Conservation (phyloP, 805 yeast species). For the Candida takata region DNA sequence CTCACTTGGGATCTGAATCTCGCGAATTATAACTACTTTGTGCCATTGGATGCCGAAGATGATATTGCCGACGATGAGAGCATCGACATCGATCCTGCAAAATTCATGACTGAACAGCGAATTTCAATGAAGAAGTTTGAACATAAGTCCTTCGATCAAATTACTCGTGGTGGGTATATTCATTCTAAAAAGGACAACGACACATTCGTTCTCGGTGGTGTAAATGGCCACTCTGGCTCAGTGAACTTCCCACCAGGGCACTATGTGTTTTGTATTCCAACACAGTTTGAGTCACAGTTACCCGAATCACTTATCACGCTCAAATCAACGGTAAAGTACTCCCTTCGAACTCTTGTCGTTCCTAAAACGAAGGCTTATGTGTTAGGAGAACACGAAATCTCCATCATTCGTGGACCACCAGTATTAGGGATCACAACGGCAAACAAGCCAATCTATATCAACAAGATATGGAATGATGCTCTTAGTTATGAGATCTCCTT, state of each 20-base stretch:
- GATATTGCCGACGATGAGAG: slow-evolving; percentile 12
- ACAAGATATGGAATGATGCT: slow-evolving; percentile 67
- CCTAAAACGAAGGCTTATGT: slow-evolving; percentile 26
- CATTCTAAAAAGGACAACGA: slow-evolving; percentile 7
- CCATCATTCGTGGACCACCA: slow-evolving; percentile 36
- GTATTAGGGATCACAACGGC: slow-evolving; percentile 30
- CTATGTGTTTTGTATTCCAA: slow-evolving; percentile 61
- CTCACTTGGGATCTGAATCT: slow-evolving; percentile 39
- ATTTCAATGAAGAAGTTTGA: slow-evolving; percentile 10
- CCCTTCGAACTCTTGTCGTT: slow-evolving; percentile 28
- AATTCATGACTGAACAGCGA: slow-evolving; percentile 12
- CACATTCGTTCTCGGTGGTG: slow-evolving; percentile 13
- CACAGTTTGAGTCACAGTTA: slow-evolving; percentile 50
- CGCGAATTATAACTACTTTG: slow-evolving; percentile 37
- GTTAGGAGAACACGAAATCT: slow-evolving; percentile 28
- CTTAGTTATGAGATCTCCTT: slow-evolving; percentile 65
- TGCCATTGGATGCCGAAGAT: slow-evolving; percentile 22
- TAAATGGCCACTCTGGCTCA: slow-evolving; percentile 8
- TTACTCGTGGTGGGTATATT: slow-evolving; percentile 14
- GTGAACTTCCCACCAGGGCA: slow-evolving; percentile 49
- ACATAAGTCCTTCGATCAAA: slow-evolving; percentile 10
- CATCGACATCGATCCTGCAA: slow-evolving; percentile 6
- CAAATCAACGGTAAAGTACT: slow-evolving; percentile 40
- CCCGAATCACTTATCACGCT: slow-evolving; percentile 56
- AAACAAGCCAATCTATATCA: slow-evolving; percentile 72